Evolutionary conservation across 78 protist species (phyloP), one percentile per base, ranked within the genome.

Genomic region (Abeoforma whisleri): DNA sequence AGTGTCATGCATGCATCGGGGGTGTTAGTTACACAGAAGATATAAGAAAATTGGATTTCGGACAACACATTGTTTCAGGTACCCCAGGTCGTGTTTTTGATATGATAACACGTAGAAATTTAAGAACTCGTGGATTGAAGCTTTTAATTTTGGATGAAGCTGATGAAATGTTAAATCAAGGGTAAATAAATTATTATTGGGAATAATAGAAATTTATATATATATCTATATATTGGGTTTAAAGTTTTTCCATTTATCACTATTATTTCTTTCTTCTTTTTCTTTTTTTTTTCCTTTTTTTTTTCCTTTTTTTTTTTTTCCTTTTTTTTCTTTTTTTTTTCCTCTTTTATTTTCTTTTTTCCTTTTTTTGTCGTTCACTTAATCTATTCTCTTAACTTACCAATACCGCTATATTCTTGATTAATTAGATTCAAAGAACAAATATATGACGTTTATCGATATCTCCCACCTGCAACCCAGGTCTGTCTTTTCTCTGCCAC

Each of bases 91-190:
- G 98, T 70, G 86, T 85, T 39, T 28, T 88, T 22, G 99, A 97
- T 89, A 94, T 99, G 98, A 96, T 99, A 82, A 48, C 88, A 36
- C 81, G 98, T 1, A 88, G 95, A 1, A 84, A 89, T 33, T 88
- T 99, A 32, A 32, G 72, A 57, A 70, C 96, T 30, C 39, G 90
- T 39, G 77, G 76, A 40, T 87, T 98, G 74, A 93, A 93, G 89
- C 89, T 95, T 91, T 40, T 96, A 77, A 90, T 98, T 35, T 91
- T 98, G 37, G 99, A 98, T 75, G 99, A 98, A 91, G 99, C 99
- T 0, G 99, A 98, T 84, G 99, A 97, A 82, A 96, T 98, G 99
- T 91, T 98, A 5, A 40, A 68, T 36, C 62, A 77, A 33, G 98
- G 98, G 23, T 95, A 93, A 86, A 80, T 87, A 68, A 89, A 87